Conservation (phyloP, 345 rosid species). For the Aurinia saxatilis region DNA sequence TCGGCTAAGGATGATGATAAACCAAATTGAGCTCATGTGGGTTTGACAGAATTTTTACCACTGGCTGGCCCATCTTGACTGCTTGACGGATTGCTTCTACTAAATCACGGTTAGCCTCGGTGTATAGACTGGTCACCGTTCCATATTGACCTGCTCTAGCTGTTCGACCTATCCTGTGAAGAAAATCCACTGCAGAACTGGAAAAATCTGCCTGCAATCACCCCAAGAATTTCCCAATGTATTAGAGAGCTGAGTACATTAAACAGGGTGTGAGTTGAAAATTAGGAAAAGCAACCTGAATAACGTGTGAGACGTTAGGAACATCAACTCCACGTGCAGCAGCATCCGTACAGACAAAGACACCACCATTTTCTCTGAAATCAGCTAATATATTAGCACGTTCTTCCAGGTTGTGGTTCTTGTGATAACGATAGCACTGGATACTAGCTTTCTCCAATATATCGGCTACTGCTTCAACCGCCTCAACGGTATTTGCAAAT, state of each 20-base stretch:
- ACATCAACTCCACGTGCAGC: conserved; percentile 98
- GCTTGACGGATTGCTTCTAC: conserved; percentile 80
- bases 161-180: conserved; percentile 94
- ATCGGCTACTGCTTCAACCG: conserved; percentile 76
- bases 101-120: conserved; percentile 62
- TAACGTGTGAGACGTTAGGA: conserved; percentile 80
- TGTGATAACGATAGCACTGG: conserved; percentile 73
- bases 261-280: not conserved
- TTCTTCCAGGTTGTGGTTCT: conserved; percentile 71
- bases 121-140: conserved; percentile 84
- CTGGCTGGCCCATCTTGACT: conserved; percentile 59
- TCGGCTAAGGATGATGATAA: not conserved
- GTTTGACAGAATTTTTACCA: conserved; percentile 47
- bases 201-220: conserved; percentile 90
- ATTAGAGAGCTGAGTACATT: not conserved
- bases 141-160: conserved; percentile 96
- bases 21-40: not conserved
- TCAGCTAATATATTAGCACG: conserved; percentile 56
- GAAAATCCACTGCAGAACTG: conserved; percentile 83
- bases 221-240: not conserved
- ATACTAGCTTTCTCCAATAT: conserved; percentile 72
- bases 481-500: conserved; percentile 89
- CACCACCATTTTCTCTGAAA: conserved; percentile 77
- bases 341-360: conserved; percentile 94
- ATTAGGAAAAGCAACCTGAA: conserved; percentile 59